phyloP scores from a whole-genome alignment of 192 early-diverging fungal species.

The Backusella sp. region DNA sequence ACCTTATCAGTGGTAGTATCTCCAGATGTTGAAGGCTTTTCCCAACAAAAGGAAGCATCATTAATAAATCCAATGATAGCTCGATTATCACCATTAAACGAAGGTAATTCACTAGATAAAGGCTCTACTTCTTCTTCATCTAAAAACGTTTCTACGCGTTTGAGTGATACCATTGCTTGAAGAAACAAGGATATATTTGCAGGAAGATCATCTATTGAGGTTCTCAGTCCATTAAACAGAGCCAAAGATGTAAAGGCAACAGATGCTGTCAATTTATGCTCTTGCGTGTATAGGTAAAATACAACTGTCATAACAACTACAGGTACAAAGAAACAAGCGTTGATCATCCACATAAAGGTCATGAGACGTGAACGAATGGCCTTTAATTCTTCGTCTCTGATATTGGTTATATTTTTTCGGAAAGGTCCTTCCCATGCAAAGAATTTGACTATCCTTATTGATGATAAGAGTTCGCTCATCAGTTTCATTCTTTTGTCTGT shows the following conservation, averaged over 20 bases:
- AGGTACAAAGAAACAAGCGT: background rate
- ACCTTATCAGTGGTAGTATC: slow-evolving; percentile 1
- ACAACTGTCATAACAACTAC: background rate
- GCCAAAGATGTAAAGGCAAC: background rate
- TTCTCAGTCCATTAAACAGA: background rate
- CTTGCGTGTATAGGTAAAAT: background rate
- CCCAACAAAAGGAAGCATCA: background rate
- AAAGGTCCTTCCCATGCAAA: background rate
- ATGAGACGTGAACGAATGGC: background rate
- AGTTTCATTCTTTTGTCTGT: background rate
- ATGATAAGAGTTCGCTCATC: background rate
- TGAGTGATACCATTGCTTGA: background rate
- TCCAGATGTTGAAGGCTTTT: background rate
- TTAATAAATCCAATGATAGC: background rate
- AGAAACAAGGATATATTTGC: background rate
- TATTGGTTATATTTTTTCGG: background rate
- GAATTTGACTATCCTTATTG: background rate
- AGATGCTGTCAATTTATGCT: background rate
- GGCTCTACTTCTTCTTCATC: background rate
- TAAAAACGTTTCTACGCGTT: background rate
- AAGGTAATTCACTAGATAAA: background rate
- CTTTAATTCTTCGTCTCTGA: background rate
- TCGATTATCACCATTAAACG: background rate
- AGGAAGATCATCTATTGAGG: background rate
- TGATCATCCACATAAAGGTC: background rate